Base-by-base conservation (phyloP, 106 monocot species). In the Allium fistulosum region DNA sequence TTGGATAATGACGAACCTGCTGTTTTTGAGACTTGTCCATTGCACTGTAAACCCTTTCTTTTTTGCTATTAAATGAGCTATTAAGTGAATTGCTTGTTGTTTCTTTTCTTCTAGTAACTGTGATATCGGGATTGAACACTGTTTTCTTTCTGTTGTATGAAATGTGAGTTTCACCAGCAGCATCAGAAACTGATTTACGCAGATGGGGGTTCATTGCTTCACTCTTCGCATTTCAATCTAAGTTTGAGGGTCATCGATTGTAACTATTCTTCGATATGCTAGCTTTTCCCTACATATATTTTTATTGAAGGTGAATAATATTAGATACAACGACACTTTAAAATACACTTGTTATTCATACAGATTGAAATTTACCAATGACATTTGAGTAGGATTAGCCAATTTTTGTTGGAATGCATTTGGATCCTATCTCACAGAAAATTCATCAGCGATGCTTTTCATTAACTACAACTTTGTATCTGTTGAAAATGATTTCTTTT, bases 381-480 rank as follows among this genome's bases (percentile, higher is more conserved):
- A 53, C 51, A 57, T 27, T 66, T 62, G 17, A 12, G 62, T 11
- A 5, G 73, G 57, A 82, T 67, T 79, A 26, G 73, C 53, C 13
- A 62, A 15, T 66, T 72, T 83, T 17, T 58, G 61, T 17, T 69
- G 59, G 49, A 85, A 72, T 50, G 73, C 63, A 50, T 70, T 67
- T 26, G 49, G 14, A 61, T 95, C 80, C 88, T 88, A 85, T 65
- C 7, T 66, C n/a, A 91, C 63, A 12, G 70, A 79, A 68, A 75
- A 91, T 58, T 95, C 94, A 37, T 79, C 17, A 46, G 91, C 75
- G 75, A 91, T 91, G 48, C 67, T 72, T 77, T 83, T 68, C 91
- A 95, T 91, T 77, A 88, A 46, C 64, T 76, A 70, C 55, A 88
- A 47, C 72, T 95, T 95, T 74, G 74, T 69, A 59, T 83, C 79